Conservation (phyloP, 805 yeast genomes). For the Ogataea trehalophila region DNA sequence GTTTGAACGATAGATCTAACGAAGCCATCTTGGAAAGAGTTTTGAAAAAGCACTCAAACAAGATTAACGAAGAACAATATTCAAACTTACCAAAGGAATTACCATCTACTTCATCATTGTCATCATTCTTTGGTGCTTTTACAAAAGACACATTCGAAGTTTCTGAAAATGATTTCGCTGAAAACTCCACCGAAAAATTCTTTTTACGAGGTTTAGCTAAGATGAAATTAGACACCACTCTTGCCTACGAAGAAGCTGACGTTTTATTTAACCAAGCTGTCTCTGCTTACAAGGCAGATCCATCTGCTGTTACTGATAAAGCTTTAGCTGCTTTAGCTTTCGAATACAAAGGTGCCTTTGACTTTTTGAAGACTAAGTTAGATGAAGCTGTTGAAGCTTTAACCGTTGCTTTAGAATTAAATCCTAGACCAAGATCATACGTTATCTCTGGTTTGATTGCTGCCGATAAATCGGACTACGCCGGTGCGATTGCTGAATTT, state of each 20-base stretch:
- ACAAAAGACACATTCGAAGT: conserved; percentile 44
- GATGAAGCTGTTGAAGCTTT: conserved; percentile 59
- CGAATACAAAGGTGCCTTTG: conserved; percentile 80
- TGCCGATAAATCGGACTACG: conserved; percentile 70
- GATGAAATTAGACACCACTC: conserved; percentile 41
- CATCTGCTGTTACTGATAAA: conserved; percentile 31
- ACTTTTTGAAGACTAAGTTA: conserved; percentile 74
- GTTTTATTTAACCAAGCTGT: conserved; percentile 56
- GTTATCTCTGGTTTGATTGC: conserved; percentile 75
- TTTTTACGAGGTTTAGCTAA: conserved; percentile 62
- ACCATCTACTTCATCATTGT: conserved; percentile 79
- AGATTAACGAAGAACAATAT: conserved; percentile 58
- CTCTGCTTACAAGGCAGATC: conserved; percentile 31
- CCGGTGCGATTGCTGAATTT: conserved; percentile 62
- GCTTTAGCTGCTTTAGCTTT: conserved; percentile 62
- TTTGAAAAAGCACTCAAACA: conserved; percentile 72
- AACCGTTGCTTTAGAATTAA: conserved; percentile 56
- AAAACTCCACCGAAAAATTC: conserved; percentile 57
- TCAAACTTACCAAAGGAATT: conserved; percentile 48
- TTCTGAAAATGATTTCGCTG: conserved; percentile 42
- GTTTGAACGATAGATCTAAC: conserved; percentile 64
- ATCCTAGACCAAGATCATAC: conserved; percentile 78
- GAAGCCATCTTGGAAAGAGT: conserved; percentile 85
- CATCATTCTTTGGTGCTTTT: conserved; percentile 89
- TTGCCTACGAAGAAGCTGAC: conserved; percentile 60